A percentile compares a stretch with the other conserved stretches of the same genome.
Evolutionary conservation across 805 yeast species (phyloP).

Genomic region (Starmerella khaoyaiensis): DNA sequence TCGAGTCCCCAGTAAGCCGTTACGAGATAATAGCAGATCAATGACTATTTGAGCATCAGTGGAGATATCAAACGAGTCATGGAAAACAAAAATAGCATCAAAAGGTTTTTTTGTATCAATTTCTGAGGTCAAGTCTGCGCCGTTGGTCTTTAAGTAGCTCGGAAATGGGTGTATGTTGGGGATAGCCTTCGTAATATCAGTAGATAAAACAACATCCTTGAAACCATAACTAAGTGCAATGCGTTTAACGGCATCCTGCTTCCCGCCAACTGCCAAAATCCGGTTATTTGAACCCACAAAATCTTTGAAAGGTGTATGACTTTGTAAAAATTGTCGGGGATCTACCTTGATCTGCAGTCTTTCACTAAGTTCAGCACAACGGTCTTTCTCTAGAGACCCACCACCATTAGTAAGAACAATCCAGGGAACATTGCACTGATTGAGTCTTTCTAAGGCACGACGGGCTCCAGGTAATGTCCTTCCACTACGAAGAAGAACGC

Average conservation of each 20-base stretch:
- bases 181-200: constrained; percentile 73
- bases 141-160: too few relatives aligned
- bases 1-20: constrained; percentile 76
- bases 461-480: constrained; percentile 70
- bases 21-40: constrained; percentile 61
- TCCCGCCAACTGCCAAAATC: constrained; percentile 80
- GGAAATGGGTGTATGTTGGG: constrained; percentile 81
- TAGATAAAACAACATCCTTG: constrained; percentile 65
- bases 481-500: constrained; percentile 77
- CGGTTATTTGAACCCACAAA: constrained; percentile 53
- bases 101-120: constrained; percentile 51
- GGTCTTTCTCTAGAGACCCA: constrained; percentile 63
- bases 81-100: constrained; percentile 78
- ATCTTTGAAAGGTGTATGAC: constrained; percentile 89
- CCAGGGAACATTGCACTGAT: constrained; percentile 68
- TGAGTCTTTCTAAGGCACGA: constrained; percentile 57
- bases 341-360: constrained; percentile 49
- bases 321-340: constrained; percentile 75
- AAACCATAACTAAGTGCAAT: constrained; percentile 80
- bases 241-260: constrained; percentile 68
- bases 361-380: constrained; percentile 58
- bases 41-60: constrained; percentile 82
- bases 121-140: constrained; percentile 47
- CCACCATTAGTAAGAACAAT: constrained; percentile 87
- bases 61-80: constrained; percentile 73